Conservation (phyloP, 768 basidiomycete species). For the Naganishia onofrii region DNA sequence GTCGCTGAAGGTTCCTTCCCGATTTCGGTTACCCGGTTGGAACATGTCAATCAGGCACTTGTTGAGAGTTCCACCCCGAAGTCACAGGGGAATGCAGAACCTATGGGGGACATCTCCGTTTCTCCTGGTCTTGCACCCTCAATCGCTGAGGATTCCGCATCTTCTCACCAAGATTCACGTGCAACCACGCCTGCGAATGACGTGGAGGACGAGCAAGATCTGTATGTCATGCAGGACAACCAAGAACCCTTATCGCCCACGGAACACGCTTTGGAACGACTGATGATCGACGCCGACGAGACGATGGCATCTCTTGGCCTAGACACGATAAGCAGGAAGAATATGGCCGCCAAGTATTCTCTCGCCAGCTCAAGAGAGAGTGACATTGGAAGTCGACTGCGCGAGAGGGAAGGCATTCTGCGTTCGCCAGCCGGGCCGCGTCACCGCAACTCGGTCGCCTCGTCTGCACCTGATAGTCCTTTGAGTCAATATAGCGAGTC, state of each 20-base stretch:
- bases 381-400: not conserved
- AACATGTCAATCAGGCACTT: not conserved
- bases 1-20: not conserved
- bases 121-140: slow-evolving; percentile 27
- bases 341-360: slow-evolving; percentile 4
- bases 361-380: not conserved
- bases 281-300: slow-evolving; percentile 16
- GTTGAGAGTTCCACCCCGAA: not conserved
- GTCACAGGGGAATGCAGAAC: not conserved
- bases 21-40: not conserved
- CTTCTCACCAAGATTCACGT: slow-evolving; percentile 20
- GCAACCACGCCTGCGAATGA: slow-evolving; percentile 16
- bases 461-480: slow-evolving; percentile 13
- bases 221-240: slow-evolving; percentile 5
- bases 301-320: slow-evolving; percentile 18
- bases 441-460: not conserved
- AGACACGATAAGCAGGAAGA: slow-evolving; percentile 19
- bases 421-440: slow-evolving; percentile 12
- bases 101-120: not conserved
- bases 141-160: slow-evolving; percentile 26
- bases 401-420: not conserved
- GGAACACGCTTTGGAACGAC: slow-evolving; percentile 22
- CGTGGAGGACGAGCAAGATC: not conserved
- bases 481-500: slow-evolving; percentile 21
- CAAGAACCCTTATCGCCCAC: slow-evolving; percentile 5